Conservation (phyloP, 1,284 basidiomycete genomes). For the Trichosporon sp. region DNA sequence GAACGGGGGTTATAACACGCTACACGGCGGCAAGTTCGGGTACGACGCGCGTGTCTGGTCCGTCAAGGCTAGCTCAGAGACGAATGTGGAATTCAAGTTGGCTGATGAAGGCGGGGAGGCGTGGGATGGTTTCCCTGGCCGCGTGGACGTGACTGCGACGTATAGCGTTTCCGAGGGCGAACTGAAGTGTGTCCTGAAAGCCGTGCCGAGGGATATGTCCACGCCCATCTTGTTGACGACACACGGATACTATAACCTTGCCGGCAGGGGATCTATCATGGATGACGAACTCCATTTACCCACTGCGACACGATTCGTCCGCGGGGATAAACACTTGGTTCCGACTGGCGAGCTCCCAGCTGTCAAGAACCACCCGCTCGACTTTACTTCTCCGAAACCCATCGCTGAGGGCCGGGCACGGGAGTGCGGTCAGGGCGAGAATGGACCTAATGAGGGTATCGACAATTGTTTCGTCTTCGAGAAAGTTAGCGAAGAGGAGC, state of each 20-base stretch:
- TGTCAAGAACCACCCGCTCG: slow-evolving; percentile 16
- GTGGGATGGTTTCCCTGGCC: slow-evolving; percentile 36
- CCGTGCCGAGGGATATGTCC: slow-evolving; percentile 15
- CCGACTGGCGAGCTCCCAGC: slow-evolving; percentile 29
- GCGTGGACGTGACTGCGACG: neutral
- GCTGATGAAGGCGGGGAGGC: slow-evolving; percentile 24
- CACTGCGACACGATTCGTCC: slow-evolving; percentile 24
- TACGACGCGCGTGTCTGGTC: slow-evolving; percentile 26
- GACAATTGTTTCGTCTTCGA: slow-evolving; percentile 39
- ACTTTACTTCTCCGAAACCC: slow-evolving; percentile 25
- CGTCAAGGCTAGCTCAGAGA: slow-evolving; percentile 7
- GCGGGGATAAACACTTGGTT: slow-evolving; percentile 24
- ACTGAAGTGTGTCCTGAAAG: neutral
- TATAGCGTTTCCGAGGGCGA: neutral
- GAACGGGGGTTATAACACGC: slow-evolving; percentile 27
- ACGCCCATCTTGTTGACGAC: slow-evolving; percentile 37
- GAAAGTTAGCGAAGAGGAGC: neutral
- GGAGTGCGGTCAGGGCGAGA: slow-evolving; percentile 27
- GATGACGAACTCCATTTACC: slow-evolving; percentile 32
- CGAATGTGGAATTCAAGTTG: slow-evolving; percentile 16
- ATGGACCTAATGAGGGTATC: slow-evolving; percentile 26
- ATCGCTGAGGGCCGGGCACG: slow-evolving; percentile 18
- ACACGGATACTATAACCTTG: slow-evolving; percentile 39
- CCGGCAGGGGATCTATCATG: slow-evolving; percentile 19
- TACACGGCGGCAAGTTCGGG: slow-evolving; percentile 22